phyloP scores from a whole-genome alignment of 768 basidiomycete species.

The Galerina sulciceps region DNA sequence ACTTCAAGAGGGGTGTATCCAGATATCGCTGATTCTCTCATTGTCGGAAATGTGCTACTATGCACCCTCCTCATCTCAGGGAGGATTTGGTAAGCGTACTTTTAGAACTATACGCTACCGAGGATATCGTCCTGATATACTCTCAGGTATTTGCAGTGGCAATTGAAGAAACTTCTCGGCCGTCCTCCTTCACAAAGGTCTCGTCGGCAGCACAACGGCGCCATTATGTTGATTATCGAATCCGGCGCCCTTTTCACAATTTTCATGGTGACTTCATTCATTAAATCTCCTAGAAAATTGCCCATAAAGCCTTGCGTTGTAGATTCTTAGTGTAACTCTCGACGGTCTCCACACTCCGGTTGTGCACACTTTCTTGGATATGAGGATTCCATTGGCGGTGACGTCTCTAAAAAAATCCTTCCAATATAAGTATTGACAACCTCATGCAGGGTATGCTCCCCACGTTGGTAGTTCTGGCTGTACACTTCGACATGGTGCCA shows the following conservation, averaged over 20 bases:
- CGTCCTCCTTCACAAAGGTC: not conserved
- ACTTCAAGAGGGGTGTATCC: not conserved
- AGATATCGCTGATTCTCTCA: not conserved
- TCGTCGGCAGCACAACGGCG: not conserved
- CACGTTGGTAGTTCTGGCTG: not conserved
- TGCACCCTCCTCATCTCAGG: not conserved
- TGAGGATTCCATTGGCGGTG: not conserved
- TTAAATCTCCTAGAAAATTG: too few relatives aligned
- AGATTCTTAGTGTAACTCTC: not conserved
- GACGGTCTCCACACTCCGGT: not conserved
- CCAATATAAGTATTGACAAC: too few relatives aligned
- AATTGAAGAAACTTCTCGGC: not conserved
- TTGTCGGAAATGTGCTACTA: not conserved
- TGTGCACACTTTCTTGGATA: not conserved
- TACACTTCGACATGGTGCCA: conserved; percentile 1
- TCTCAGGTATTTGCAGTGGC: conserved; percentile 4
- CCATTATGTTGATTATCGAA: not conserved
- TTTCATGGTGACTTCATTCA: not conserved
- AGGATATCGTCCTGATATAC: not conserved
- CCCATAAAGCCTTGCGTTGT: too few relatives aligned
- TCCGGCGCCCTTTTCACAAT: not conserved
- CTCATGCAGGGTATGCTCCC: not conserved
- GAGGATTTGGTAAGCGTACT: not conserved
- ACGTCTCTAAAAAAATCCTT: not conserved
- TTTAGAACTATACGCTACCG: too few relatives aligned